Evolutionary conservation across 2,329 filamentous ascomycete species (phyloP), one percentile per base, ranked within the genome.

Genomic region (Bipolaris sorokiniana): DNA sequence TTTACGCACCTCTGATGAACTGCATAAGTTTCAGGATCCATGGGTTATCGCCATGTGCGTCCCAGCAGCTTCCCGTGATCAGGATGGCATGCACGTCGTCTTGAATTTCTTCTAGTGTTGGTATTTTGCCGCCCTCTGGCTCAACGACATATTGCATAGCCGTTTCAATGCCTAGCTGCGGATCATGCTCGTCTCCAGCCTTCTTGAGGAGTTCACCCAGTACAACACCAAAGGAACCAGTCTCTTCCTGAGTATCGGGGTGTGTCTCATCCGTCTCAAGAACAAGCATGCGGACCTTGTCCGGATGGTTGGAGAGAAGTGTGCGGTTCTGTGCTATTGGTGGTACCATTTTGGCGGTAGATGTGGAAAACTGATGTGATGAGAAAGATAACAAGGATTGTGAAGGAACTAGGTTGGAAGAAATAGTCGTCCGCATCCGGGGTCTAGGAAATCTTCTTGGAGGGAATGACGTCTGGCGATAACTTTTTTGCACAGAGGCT

Each of bases 251-350:
- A 1, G 82, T 85, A 7, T 84, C 78, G 11, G 82, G 80, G 59
- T 86, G 81, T 23, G 83, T 79, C 52, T 80, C 76, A 63, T 87
- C 85, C 0, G 84, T 87, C 69, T 87, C 85, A 7, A 87, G 79
- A 56, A 87, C 83, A 51, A 87, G 75, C 68, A 81, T 79, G 59
- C 78, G 77, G 38, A 80, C 70, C 41, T 70, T 76, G 10, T 74
- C 68, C 1, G 66, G 59, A 26, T 71, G 70, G 41, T 66, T 48
- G 16, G 68, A 71, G 9, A 61, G 41, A 1, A 71, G 59, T 16
- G 50, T 57, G n/a, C 50, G 50, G 10, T 58, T 62, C n/a, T 64
- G 58, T 22, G 69, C 64, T 48, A 62, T 63, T 13, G 64, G 64
- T 16, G 68, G 65, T 41, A 57, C 65, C 69, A 72, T 73, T 9